Evolutionary conservation across 2,329 filamentous ascomycete species (phyloP).

Genomic region (Fusarium camptoceras): DNA sequence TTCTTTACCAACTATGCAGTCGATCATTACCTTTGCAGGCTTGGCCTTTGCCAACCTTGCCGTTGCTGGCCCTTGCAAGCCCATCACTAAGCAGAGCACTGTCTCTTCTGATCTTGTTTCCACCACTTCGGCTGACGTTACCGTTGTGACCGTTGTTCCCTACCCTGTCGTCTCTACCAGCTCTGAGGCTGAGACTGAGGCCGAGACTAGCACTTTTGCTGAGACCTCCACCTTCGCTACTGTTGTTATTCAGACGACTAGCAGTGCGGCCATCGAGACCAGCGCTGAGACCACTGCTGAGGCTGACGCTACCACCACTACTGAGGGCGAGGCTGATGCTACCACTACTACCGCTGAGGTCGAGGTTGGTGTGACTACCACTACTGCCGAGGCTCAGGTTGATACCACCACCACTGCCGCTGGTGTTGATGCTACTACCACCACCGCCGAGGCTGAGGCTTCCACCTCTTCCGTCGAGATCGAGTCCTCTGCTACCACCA

Average conservation of each 20-base stretch:
- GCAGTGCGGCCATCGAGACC: not conserved
- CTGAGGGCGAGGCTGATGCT: not conserved
- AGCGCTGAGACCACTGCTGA: not conserved
- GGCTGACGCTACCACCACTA: not conserved
- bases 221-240: not conserved
- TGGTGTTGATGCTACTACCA: not conserved
- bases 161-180: not conserved
- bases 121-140: not conserved
- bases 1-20: constrained; percentile 2
- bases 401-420: not conserved
- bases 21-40: constrained; percentile 11
- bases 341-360: not conserved
- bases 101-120: not conserved
- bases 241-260: not conserved
- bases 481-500: not conserved
- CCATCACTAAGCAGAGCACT: not conserved
- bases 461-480: not conserved
- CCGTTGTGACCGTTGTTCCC: not conserved
- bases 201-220: not conserved
- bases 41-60: constrained; percentile 15
- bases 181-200: not conserved
- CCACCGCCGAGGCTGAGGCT: not conserved
- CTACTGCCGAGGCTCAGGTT: not conserved
- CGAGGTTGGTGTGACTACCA: not conserved
- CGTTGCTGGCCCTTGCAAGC: constrained; percentile 8